These are phyloP conservation scores for Toxoplasma gondii DNA, from an alignment of 169 alveolate genomes.

Conservation along the genomic window DNA sequence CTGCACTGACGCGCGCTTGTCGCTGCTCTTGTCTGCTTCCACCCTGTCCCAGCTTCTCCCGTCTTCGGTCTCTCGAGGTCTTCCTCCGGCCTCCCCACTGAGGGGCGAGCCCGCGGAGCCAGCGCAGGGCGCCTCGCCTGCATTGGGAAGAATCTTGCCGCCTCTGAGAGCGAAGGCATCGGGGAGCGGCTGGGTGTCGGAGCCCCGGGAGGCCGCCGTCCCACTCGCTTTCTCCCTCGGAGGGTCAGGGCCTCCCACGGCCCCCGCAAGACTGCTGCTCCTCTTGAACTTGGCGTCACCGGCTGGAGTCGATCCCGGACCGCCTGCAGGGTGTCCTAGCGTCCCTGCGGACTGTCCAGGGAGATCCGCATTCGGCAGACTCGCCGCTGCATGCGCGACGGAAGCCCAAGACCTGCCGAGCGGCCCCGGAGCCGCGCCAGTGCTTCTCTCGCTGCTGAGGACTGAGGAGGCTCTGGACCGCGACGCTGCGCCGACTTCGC, in stretches of 20 bases:
- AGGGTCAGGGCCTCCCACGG: not conserved
- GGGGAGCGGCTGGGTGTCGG: too few relatives aligned
- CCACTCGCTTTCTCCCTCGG: not conserved
- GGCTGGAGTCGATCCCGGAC: not conserved
- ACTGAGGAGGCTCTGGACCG: not conserved
- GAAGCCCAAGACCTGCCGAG: not conserved
- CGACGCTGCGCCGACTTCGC: not conserved
- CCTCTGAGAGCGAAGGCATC: too few relatives aligned
- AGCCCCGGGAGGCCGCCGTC: not conserved
- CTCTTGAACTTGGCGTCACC: not conserved
- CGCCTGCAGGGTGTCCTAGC: not conserved
- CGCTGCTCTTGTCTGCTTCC: too few relatives aligned
- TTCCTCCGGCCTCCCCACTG: too few relatives aligned
- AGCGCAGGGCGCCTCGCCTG: too few relatives aligned
- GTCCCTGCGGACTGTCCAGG: not conserved
- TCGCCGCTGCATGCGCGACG: not conserved
- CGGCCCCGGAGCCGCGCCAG: not conserved
- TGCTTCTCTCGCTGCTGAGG: not conserved
- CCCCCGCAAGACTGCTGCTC: constrained; percentile 8
- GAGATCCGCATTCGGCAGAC: not conserved
- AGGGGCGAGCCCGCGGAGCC: too few relatives aligned
- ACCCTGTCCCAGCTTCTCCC: too few relatives aligned
- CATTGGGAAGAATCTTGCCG: too few relatives aligned
- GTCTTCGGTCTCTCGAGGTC: too few relatives aligned
- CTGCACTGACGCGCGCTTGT: too few relatives aligned